Evolutionary conservation across 1,284 basidiomycete genomes (phyloP), one percentile per base, ranked within the genome.

Genomic region (Ustilago esculenta): DNA sequence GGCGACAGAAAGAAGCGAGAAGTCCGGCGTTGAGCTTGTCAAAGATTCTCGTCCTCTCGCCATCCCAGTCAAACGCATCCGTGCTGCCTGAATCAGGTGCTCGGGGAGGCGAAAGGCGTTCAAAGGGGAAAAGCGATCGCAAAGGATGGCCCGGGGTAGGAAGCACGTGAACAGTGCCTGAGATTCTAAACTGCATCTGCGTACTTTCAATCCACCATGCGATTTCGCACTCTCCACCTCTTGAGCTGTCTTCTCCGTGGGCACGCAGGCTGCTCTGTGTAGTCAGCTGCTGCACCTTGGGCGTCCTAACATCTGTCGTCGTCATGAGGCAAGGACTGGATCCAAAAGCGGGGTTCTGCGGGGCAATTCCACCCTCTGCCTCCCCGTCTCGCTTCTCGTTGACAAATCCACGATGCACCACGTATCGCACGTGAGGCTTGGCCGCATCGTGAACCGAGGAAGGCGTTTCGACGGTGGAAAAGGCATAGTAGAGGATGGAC

Each of bases 361-460:
- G 50, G 39, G 57, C 75, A 25, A 61, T 60, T 20, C 77, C 81
- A 29, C 57, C 65, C 50, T 23, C 42, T 25, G 46, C 65, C 43
- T 59, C 76, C 17, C 41, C 66, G 45, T 46, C 75, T 39, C 72
- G 80, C 60, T 79, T 70, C 58, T 82, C 79, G 71, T 83, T 82
- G 46, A 81, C 76, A 42, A 83, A 82, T 1, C 82, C 82, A 15
- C 82, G 78, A 59, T 83, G 82, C 5, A 83, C 80, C 25, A 83
- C 80, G 55, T 79, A 81, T 6, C 81, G 65, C 1, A 71, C 68
- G 25, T 71, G 68, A 10, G 68, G 61, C 45, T 71, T 71, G 34
- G 68, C 68, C 2, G 68, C 57, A 40, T 73, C 73, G 34, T 73
- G 77, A 2, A 78, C 64, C 17, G 59, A 64, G 11, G 25, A 55